These are phyloP conservation scores for Populus hybrid DNA, from an alignment of 441 rosid genomes.

Conservation along the genomic window DNA sequence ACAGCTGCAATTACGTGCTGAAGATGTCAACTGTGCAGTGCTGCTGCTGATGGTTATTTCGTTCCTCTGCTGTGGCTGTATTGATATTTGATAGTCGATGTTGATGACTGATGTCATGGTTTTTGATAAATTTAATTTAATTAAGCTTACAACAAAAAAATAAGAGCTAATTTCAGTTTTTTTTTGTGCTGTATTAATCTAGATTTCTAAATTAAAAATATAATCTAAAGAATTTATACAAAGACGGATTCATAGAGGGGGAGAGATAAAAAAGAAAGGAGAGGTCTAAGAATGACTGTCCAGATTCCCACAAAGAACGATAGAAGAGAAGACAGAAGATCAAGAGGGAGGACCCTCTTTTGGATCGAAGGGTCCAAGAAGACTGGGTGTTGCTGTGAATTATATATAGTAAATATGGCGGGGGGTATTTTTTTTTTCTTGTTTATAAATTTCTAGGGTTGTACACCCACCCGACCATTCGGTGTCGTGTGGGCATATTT, in stretches of 20 bases:
- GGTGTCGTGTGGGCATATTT: neutral
- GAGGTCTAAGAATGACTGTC: constrained; percentile 15
- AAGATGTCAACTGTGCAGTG: too few species aligned
- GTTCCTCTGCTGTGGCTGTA: too few species aligned
- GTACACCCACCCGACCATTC: neutral
- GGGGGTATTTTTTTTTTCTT: too few species aligned
- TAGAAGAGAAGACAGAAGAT: neutral
- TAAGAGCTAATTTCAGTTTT: neutral
- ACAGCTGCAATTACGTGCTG: too few species aligned
- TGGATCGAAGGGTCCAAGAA: constrained; percentile 7
- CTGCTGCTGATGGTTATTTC: too few species aligned
- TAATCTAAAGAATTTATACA: neutral
- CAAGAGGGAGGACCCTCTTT: neutral
- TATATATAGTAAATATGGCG: neutral
- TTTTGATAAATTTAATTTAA: neutral
- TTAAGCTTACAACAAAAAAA: neutral
- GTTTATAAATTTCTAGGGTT: neutral
- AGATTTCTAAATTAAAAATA: neutral
- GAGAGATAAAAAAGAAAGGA: neutral
- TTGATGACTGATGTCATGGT: constrained; percentile 34
- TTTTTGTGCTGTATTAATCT: neutral
- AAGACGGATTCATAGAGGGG: neutral
- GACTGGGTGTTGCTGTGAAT: neutral
- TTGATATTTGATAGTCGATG: too few species aligned
- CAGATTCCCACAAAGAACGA: constrained; percentile 9